Percentiles rank a stretch among this genome's conserved stretches.
Conservation (phyloP, 495 filamentous ascomycete genomes). For the Aspergillus heteromorphus region DNA sequence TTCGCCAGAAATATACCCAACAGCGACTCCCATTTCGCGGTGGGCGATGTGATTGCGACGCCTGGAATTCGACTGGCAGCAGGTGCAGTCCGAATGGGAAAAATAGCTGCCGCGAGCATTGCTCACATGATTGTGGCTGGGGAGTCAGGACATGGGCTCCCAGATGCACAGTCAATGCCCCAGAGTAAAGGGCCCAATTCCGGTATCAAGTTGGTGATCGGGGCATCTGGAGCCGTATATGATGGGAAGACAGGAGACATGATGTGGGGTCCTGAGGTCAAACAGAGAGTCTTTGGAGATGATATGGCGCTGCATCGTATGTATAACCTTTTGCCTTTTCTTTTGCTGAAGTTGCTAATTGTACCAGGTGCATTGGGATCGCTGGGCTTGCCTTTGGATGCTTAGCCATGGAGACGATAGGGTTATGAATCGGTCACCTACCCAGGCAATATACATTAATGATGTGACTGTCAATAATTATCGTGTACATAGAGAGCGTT, state of each 20-base stretch:
- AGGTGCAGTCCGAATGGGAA: background rate
- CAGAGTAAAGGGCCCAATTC: background rate
- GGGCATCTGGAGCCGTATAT: background rate
- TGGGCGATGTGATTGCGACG: slow-evolving; percentile 11
- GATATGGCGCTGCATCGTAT: slow-evolving; percentile 5
- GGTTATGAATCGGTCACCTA: too few species aligned
- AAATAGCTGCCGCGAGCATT: background rate
- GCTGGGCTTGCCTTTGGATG: too few species aligned
- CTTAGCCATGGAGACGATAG: too few species aligned
- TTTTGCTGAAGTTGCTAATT: background rate
- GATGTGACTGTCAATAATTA: too few species aligned
- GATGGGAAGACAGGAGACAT: background rate
- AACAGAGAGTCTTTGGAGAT: slow-evolving; percentile 1
- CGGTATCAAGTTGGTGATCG: background rate
- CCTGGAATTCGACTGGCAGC: background rate
- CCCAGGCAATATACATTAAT: too few species aligned
- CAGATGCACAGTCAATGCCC: background rate
- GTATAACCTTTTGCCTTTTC: background rate
- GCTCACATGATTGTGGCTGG: background rate
- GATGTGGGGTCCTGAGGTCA: slow-evolving; percentile 1
- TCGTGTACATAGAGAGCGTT: too few species aligned
- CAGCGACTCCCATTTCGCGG: slow-evolving; percentile 45
- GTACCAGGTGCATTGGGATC: too few species aligned
- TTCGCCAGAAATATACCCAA: slow-evolving; percentile 35
- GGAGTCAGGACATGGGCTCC: background rate